phyloP scores from a whole-genome alignment of 2,329 filamentous ascomycete species.

The Aspergillus phoenicis region DNA sequence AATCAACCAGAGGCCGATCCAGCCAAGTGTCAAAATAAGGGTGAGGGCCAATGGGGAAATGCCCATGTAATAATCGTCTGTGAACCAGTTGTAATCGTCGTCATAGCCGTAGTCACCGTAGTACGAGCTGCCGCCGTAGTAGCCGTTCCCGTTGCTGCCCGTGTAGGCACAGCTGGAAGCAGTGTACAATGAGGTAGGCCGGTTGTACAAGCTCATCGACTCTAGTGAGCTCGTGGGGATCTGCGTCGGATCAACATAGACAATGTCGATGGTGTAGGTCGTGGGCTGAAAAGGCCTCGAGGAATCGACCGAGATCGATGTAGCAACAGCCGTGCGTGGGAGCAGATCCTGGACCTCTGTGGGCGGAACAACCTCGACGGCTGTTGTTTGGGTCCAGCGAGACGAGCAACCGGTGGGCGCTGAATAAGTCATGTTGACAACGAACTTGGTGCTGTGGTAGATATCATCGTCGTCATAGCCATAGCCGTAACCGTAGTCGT shows the following conservation, averaged over 20 bases:
- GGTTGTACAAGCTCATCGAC: slow-evolving; percentile 24
- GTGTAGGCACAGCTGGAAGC: slow-evolving; percentile 20
- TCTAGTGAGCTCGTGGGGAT: slow-evolving; percentile 25
- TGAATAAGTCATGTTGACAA: slow-evolving; percentile 31
- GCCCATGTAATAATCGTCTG: slow-evolving; percentile 23
- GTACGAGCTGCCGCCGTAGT: background rate
- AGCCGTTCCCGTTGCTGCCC: slow-evolving; percentile 4
- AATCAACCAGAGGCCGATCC: slow-evolving; percentile 32
- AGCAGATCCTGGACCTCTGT: slow-evolving; percentile 18
- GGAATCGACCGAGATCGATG: slow-evolving; percentile 27
- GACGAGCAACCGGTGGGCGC: slow-evolving; percentile 33
- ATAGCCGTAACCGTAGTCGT: background rate
- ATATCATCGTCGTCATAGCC: slow-evolving; percentile 7
- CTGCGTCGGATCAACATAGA: slow-evolving; percentile 34
- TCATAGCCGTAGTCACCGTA: background rate
- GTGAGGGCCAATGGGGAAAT: slow-evolving; percentile 31
- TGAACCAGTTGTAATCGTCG: slow-evolving; percentile 26
- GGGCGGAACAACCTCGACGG: slow-evolving; percentile 24
- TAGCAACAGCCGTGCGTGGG: slow-evolving; percentile 25
- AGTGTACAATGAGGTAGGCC: slow-evolving; percentile 21
- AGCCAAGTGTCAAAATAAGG: slow-evolving; percentile 29
- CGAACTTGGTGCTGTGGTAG: slow-evolving; percentile 24
- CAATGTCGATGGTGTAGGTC: slow-evolving; percentile 28
- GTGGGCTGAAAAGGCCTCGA: slow-evolving; percentile 27
- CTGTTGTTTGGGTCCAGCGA: slow-evolving; percentile 30